Evolutionary conservation across 2,329 filamentous ascomycete species (phyloP), one percentile per base, ranked within the genome.

Genomic region (Biscogniauxia mediterranea): DNA sequence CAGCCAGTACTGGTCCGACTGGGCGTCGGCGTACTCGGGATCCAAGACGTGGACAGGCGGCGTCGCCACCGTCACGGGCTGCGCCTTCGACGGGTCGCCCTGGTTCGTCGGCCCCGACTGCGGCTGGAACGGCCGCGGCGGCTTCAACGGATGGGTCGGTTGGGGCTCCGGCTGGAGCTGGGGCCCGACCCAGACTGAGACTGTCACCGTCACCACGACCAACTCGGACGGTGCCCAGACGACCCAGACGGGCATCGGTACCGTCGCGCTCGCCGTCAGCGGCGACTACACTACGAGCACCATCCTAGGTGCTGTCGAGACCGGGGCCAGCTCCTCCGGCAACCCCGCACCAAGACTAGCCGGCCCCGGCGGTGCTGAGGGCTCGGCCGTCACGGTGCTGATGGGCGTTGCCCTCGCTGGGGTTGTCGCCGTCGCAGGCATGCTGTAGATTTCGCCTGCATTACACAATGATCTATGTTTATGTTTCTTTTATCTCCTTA

Each of bases 161-260:
- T 79, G 78, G 77, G 76, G 77, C 51, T 58, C 65, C 11, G 78
- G 77, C 55, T 80, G 78, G 78, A 71, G 66, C 50, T 77, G 74
- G 74, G 72, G 66, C 1, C 63, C 74, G 11, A 77, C 76, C 6
- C 66, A 71, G 25, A 79, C 76, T 2, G 57, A 67, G 60, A 74
- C 65, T 26, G 69, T 78, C 52, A 78, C 76, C 2, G 67, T 70
- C 38, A 76, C 76, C 15, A 73, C 69, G 8, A 74, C 67, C 2
- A 68, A 70, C 42, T n/a, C 57, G 9, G 58, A 66, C 25, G 73
- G 75, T 57, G 63, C 66, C 6, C 67, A 72, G 59, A 70, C 68
- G 5, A 73, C 73, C 25, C 64, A 65, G 54, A 71, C 71, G 0
- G 70, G 68, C 4, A 49, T 70, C 20, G 70, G 71, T 7, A 71